Evolutionary conservation across 805 yeast species (phyloP), one percentile per base, ranked within the genome.

Genomic region (Candida vartiovaarae): DNA sequence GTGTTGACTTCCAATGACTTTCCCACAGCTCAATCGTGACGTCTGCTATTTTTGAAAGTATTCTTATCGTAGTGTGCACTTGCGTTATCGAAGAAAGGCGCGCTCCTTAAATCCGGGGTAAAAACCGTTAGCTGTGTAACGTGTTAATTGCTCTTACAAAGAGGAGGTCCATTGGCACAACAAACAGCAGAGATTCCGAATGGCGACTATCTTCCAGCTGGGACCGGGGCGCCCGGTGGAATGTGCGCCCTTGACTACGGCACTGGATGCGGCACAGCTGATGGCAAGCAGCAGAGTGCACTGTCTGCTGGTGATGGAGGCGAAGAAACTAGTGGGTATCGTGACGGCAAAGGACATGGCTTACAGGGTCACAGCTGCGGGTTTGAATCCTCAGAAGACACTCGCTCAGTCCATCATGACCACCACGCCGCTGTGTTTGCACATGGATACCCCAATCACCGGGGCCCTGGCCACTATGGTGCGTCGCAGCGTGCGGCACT

Each of bases 331-430:
- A 23, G 47, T 64, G n/a, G 76, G 75, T 2, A 53, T 71, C 6
- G 59, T 68, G 38, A 71, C 76, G 1, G 69, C 76, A 0, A 70
- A 68, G 46, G 76, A 71, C 50, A 53, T 71, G n/a, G 75, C 75
- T 0, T 68, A 68, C 34, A 59, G 71, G 32, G 72, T 67, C 4
- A 63, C 65, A 11, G 68, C 69, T 0, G 41, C 46, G 25, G 63
- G 58, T 6, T 35, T 61, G 24, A 57, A 59, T 34, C 62, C 65
- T 1, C 46, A 49, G 10, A 15, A 39, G 1, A 57, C 67, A 2
- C 50, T 51, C 4, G 67, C 70, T 5, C 59, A 55, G 30, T 55
- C 57, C 25, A 68, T 71, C 9, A 68, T 70, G 74, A 67, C 76
- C 0, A 49, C 48, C 2, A 55, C 54, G 15, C 76, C 76, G 0